Base-by-base conservation (phyloP, 192 early-diverging fungal genomes). In the Mortierella hygrophila region DNA sequence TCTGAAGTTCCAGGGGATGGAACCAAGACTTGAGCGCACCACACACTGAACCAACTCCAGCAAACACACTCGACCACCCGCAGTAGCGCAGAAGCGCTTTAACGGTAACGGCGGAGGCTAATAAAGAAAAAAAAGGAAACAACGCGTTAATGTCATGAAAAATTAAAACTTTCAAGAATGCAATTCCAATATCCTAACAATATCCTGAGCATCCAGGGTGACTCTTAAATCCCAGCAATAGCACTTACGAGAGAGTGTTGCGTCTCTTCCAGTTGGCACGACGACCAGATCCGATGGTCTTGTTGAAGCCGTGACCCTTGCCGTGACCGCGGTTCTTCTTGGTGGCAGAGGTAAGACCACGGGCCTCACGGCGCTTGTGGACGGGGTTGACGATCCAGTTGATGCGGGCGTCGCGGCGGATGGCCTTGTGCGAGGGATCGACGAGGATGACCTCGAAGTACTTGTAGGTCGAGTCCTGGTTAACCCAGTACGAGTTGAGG, bases 401-500 rank as follows among this genome's bases (percentile, higher is more conserved):
- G 94, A 99, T 99, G 90, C 97, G 97, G 76, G 98, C 91, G 91
- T 99, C 98, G 90, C 97, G 96, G 83, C 98, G 97, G 93, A 99
- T 99, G 82, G 95, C 97, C 94, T 97, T 97, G 96, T 99, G 98
- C 79, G 90, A 88, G 80, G 97, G 97, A 91, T 99, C 98, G 81
- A 99, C 98, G 77, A 97, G 94, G 90, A 99, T 99, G 88, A 99
- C 97, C 92, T 99, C 98, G 92, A 91, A 99, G 95, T 95, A 99
- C 94, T 99, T 99, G 96, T 96, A 99, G 89, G 97, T 97, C 74
- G 98, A 92, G 92, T 99, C 98, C 94, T 97, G 94, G 95, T 99
- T 99, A 79, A 99, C 95, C 98, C 98, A 99, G 96, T 99, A 99
- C 75, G 97, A 98, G 97, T 98, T 99, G 79, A 99, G 92, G 76